phyloP scores from a whole-genome alignment of 164 flowering plant genomes.

The Piper longum region DNA sequence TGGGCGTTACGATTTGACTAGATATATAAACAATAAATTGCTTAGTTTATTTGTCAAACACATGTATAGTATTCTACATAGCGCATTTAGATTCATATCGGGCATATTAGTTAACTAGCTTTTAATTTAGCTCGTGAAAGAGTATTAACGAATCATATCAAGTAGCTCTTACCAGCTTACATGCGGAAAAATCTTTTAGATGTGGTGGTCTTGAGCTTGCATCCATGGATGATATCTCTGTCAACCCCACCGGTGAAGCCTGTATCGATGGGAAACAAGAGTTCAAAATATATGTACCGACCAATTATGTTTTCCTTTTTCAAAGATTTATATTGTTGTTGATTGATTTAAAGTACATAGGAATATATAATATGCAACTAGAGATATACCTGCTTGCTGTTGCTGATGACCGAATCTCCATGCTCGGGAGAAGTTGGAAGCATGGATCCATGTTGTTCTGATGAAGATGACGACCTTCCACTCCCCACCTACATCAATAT shows the following conservation, averaged over 20 bases:
- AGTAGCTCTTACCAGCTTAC: slow-evolving; percentile 1
- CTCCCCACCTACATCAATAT: slow-evolving; percentile 5
- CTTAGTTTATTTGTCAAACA: too few relatives aligned
- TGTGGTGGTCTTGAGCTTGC: slow-evolving; percentile 4
- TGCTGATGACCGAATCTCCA: slow-evolving; percentile 7
- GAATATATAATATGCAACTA: background rate
- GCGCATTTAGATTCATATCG: too few relatives aligned
- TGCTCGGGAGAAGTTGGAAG: slow-evolving; percentile 12
- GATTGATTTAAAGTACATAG: too few relatives aligned
- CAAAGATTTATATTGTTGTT: too few relatives aligned
- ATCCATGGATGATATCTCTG: slow-evolving; percentile 3
- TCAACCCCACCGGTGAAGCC: background rate
- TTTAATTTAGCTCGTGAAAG: too few relatives aligned
- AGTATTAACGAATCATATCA: too few relatives aligned
- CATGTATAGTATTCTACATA: too few relatives aligned
- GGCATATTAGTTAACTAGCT: too few relatives aligned
- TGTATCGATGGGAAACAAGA: background rate
- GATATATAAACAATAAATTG: too few relatives aligned
- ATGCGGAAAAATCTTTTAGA: background rate
- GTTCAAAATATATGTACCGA: too few relatives aligned
- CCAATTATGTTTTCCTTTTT: too few relatives aligned
- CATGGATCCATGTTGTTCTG: slow-evolving; percentile 4
- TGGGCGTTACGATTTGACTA: too few relatives aligned
- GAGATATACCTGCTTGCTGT: slow-evolving; percentile 9
- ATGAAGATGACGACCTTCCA: slow-evolving; percentile 1